Percentiles rank a stretch among this genome's conserved stretches.
These are phyloP conservation scores for Neoboletus brunneissimus DNA, from an alignment of 768 basidiomycete genomes.

Conservation along the genomic window DNA sequence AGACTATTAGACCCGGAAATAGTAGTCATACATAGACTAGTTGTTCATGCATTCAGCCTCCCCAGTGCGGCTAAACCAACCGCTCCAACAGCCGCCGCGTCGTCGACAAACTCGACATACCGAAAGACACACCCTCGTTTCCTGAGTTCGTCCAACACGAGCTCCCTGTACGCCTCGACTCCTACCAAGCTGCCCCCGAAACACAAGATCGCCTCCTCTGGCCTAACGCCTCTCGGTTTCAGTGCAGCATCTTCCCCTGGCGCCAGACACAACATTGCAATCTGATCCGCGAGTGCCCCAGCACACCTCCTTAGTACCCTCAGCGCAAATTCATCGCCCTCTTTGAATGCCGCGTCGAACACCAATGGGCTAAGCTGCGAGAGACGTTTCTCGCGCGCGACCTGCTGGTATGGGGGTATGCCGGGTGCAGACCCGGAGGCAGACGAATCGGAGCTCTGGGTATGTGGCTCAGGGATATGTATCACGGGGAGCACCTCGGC, in stretches of 20 bases:
- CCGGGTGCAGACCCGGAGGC: background rate
- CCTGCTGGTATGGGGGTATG: conserved; percentile 25
- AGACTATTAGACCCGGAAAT: too few species aligned
- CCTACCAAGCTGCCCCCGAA: conserved; percentile 80
- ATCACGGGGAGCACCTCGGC: conserved; percentile 65
- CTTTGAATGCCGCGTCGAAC: conserved; percentile 73
- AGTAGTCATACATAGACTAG: background rate
- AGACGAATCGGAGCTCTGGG: conserved; percentile 15
- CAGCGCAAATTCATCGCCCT: conserved; percentile 63
- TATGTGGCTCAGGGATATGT: conserved; percentile 56
- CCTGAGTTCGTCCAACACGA: conserved; percentile 54
- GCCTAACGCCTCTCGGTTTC: conserved; percentile 41
- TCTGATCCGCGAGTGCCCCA: conserved; percentile 53
- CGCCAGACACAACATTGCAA: conserved; percentile 42
- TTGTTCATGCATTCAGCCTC: background rate
- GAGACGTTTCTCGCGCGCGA: conserved; percentile 67
- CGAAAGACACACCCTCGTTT: conserved; percentile 60
- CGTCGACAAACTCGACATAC: conserved; percentile 63
- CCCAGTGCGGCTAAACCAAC: conserved; percentile 43
- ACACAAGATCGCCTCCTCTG: conserved; percentile 60
- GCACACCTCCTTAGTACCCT: conserved; percentile 54
- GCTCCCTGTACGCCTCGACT: conserved; percentile 53
- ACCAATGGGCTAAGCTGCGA: conserved; percentile 73
- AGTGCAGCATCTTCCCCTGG: conserved; percentile 39
- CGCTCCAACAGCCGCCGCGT: conserved; percentile 67